phyloP scores from a whole-genome alignment of 441 rosid genomes.

The Corymbia citriodora region DNA sequence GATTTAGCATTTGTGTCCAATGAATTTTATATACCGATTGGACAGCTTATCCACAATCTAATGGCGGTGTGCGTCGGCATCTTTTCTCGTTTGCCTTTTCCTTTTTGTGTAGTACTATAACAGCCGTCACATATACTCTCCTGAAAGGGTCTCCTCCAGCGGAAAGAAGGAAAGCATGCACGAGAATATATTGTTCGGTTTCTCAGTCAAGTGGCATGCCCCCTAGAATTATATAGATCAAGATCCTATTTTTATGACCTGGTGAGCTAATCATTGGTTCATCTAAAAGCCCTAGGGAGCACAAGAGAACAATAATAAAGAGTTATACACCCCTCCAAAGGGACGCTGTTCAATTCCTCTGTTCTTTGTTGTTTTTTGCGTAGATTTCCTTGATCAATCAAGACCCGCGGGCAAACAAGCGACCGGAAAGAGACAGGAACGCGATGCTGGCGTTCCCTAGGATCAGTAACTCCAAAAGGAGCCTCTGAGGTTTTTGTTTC shows the following conservation, averaged over 20 bases:
- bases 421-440: not conserved
- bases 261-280: not conserved
- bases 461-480: not conserved
- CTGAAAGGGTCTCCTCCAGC: not conserved
- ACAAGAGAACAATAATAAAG: not conserved
- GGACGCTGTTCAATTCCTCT: not conserved
- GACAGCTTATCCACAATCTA: accelerated
- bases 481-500: not conserved
- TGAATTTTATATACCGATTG: not conserved
- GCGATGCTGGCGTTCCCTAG: not conserved
- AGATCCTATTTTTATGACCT: not conserved
- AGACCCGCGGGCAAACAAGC: not conserved
- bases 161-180: not conserved
- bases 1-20: not conserved
- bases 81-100: no score
- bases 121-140: not conserved
- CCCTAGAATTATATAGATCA: no score
- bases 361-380: not conserved
- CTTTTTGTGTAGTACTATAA: not conserved
- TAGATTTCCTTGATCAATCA: not conserved
- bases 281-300: not conserved
- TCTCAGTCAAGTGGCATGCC: not conserved
- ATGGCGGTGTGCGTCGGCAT: accelerated
- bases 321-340: not conserved
- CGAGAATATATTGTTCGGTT: not conserved